A percentile compares a stretch with the other conserved stretches of the same genome.
Conservation (phyloP, 441 rosid genomes). For the Croton setiger region DNA sequence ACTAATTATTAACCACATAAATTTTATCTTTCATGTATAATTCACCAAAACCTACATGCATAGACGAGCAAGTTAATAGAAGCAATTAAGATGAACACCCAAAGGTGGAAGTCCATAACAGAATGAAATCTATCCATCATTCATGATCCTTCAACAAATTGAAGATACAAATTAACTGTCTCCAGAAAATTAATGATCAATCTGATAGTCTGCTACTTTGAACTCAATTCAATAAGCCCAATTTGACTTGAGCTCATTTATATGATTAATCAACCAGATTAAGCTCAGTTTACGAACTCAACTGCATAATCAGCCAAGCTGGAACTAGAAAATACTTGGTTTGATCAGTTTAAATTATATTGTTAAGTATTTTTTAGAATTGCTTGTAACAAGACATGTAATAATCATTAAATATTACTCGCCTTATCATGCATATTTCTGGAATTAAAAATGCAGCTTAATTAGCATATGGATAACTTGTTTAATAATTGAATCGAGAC, state of each 20-base stretch:
- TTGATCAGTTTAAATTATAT: background rate
- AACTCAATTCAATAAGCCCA: background rate
- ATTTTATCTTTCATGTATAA: constrained; percentile 1
- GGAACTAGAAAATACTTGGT: background rate
- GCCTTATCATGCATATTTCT: background rate
- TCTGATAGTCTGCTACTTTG: background rate
- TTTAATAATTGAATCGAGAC: background rate
- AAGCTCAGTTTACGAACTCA: background rate
- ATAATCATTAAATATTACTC: background rate
- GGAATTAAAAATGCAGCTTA: background rate
- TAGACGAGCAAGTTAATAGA: background rate
- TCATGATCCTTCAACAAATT: background rate
- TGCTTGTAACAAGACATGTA: background rate
- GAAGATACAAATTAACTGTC: background rate
- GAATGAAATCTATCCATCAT: background rate
- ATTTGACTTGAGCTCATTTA: background rate
- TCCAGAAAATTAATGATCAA: background rate
- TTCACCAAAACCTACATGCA: background rate
- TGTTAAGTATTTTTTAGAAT: background rate
- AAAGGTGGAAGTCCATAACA: constrained; percentile 2
- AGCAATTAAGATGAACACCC: background rate
- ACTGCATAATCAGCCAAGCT: background rate
- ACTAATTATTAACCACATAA: constrained; percentile 1
- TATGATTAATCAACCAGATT: background rate
- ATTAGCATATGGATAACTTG: background rate